Base-by-base conservation (phyloP, 139 green algal genomes). In the Chlamydomonas asymmetrica region DNA sequence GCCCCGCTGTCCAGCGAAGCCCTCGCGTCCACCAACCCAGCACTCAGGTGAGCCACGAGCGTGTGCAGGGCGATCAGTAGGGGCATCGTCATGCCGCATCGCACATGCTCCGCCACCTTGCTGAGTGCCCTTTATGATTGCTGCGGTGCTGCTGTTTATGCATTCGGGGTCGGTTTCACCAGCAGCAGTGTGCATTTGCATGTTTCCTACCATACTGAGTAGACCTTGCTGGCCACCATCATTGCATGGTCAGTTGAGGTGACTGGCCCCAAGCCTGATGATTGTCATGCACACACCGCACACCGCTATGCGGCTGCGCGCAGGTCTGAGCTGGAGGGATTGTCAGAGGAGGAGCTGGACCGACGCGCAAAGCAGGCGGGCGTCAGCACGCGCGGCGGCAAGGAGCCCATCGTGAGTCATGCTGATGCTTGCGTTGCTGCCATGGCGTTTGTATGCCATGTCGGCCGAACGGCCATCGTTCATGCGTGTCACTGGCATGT, bases 291-390 rank as follows among this genome's bases (percentile, higher is more conserved):
- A 13, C 23, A 40, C 5, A 57, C 45, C 13, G 38, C 41, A 20
- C 37, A 34, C 39, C 29, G 63, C 1, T 74, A 79, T n/a, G n/a
- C n/a, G 10, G 27, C 71, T 6, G 49, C 61, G 25, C 79, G 92
- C 57, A 54, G 66, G 5, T 66, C 54, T 13, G 82, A 93, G 80
- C 82, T 97, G 43, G 79, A 87, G 71, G 74, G 66, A 4, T 40
- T 94, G 49, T 27, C 56, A 0, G 64, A 80, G 0, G 90, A 93
- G 54, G 87, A 92, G 52, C 72, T 97, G 61, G 90, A 94, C 39
- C 67, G 78, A 4, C 71, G 81, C 2, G 95, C 91, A 74, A 78
- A 85, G 37, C 67, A 81, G 9, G 83, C 50, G 20, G 92, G 92
- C 29, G 63, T 97, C 0, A 87, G 66, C 34, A 74, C 66, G 2